Base-by-base conservation (phyloP, 208 protist genomes). In the Acanthamoeba lenticulata region DNA sequence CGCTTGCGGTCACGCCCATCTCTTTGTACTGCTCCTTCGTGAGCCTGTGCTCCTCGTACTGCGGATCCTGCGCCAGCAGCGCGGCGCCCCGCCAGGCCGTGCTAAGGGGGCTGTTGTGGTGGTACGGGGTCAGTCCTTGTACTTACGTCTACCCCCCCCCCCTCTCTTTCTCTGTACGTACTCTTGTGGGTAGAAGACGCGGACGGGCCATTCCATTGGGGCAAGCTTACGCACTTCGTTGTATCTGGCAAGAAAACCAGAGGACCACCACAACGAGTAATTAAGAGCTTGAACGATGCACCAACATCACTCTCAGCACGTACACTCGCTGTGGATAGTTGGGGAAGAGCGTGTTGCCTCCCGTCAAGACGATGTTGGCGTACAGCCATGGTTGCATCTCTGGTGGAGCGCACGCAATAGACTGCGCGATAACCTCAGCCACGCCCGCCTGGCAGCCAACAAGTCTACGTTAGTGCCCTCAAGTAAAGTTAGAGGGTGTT, bases 351-450 rank as follows among this genome's bases (percentile, higher is more conserved):
- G 95, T 92, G 36, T 65, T 91, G 15, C 96, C 96, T 27, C 96
- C 96, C 1, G 89, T 40, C 19, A 97, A 38, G 4, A 97, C 15
- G 15, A 97, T 96, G 77, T 97, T 97, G 47, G 74, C 90, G 85
- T 96, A 96, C 1, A 97, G 69, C 32, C 86, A 47, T 44, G 36
- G 19, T 27, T 95, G 95, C 60, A 97, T 47, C 62, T 96, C 88
- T 17, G 27, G 4, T 42, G 88, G 93, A 38, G 94, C 94, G 34
- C 36, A 65, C 32, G 94, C 85, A 17, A 96, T 83, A 27, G 94
- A 65, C 94, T 97, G 94, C n/a, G 95, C 52, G 36, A 97, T 96
- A 6, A 79, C 88, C 34, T 97, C 96, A 13, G 96, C 95, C n/a
- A 97, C 15, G 49, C 96, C 96, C 19, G 94, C 96, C 52, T 97